These are phyloP conservation scores for Theobroma cacao DNA, from an alignment of 345 rosid genomes.

Conservation along the genomic window DNA sequence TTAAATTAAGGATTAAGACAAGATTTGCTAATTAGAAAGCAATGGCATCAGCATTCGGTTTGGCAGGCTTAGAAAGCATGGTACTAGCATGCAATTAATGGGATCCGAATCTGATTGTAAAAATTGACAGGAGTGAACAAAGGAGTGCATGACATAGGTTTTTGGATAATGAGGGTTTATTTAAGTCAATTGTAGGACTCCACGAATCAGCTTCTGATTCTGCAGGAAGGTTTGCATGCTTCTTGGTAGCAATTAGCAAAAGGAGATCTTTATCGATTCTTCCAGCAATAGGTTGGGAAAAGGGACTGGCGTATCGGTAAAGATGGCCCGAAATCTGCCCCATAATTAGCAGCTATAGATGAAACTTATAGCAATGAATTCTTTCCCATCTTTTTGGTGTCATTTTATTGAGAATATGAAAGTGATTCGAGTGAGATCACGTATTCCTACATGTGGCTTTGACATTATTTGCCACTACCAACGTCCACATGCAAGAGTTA, in stretches of 20 bases:
- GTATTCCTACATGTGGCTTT: neutral
- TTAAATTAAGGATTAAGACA: neutral
- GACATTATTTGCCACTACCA: neutral
- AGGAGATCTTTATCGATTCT: slow-evolving; percentile 3
- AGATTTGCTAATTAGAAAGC: neutral
- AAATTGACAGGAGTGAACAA: neutral
- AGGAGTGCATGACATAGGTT: neutral
- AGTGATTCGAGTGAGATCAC: neutral
- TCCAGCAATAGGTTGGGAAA: neutral
- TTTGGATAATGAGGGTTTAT: neutral
- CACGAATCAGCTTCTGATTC: neutral
- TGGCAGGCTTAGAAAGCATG: neutral
- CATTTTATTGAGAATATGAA: neutral
- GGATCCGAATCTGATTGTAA: neutral
- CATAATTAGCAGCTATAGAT: neutral
- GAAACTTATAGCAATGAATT: neutral
- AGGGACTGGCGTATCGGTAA: neutral
- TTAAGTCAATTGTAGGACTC: neutral
- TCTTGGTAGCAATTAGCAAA: neutral
- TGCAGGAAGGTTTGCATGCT: neutral
- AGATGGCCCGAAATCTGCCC: neutral
- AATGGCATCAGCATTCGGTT: neutral
- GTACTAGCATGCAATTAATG: neutral
- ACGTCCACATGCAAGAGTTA: neutral
- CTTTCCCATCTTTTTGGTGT: neutral